Percentiles rank a stretch among this genome's conserved stretches.
phyloP scores from a whole-genome alignment of 805 yeast species.

The Saccharomycopsis sp. region DNA sequence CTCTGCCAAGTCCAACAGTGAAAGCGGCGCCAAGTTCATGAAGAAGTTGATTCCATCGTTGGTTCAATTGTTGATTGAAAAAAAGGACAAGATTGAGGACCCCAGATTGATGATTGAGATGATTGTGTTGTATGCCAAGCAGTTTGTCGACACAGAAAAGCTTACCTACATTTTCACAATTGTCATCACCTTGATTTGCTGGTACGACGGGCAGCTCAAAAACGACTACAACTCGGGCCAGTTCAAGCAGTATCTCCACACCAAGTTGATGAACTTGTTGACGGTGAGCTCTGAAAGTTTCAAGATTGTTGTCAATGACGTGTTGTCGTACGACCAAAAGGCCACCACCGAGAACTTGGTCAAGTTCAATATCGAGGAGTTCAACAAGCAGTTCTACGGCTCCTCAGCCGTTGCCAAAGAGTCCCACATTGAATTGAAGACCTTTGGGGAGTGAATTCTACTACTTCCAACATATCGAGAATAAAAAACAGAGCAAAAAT shows the following conservation, averaged over 20 bases:
- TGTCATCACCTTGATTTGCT: conserved; percentile 32
- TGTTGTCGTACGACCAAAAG: conserved; percentile 33
- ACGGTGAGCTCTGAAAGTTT: conserved; percentile 37
- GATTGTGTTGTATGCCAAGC: conserved; percentile 37
- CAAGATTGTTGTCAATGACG: conserved; percentile 36
- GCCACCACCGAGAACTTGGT: conserved; percentile 23
- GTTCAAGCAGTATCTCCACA: conserved; percentile 34
- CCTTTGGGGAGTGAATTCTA: conserved; percentile 9
- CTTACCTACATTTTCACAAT: conserved; percentile 25
- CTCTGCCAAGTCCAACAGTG: conserved; percentile 22
- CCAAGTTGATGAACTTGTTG: conserved; percentile 40
- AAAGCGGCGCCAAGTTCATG: conserved; percentile 31
- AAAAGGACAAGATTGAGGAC: conserved; percentile 24
- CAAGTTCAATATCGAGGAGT: conserved; percentile 14
- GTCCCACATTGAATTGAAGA: conserved; percentile 18
- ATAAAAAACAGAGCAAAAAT: too few species aligned
- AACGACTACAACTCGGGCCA: conserved; percentile 20
- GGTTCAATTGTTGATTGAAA: conserved; percentile 28
- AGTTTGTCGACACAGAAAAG: conserved; percentile 26
- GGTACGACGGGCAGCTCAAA: conserved; percentile 22
- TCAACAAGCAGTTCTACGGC: neutral
- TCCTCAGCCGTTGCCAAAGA: neutral
- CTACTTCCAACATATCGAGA: too few species aligned
- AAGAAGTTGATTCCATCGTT: conserved; percentile 39
- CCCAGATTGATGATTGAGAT: conserved; percentile 41